These are phyloP conservation scores for Ormosia semicastrata DNA, from an alignment of 306 rosid species.

Conservation along the genomic window DNA sequence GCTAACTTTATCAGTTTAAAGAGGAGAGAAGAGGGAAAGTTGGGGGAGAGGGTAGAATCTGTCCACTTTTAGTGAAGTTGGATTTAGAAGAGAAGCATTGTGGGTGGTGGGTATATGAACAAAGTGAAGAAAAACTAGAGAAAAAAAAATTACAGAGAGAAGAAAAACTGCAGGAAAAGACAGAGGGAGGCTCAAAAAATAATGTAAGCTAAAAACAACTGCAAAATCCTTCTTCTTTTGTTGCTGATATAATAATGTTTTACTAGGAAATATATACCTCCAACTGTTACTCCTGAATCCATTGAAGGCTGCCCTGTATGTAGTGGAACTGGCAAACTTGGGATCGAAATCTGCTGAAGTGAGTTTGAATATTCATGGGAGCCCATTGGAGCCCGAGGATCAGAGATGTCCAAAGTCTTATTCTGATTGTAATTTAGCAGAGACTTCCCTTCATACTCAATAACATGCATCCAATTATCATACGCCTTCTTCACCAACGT, in stretches of 20 bases:
- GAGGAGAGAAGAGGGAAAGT: neutral
- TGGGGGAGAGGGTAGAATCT: neutral
- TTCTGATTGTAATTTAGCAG: slow-evolving; percentile 56
- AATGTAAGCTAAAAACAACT: neutral
- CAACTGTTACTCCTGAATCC: slow-evolving; percentile 46
- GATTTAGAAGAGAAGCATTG: neutral
- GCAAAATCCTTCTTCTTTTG: neutral
- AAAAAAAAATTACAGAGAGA: neutral
- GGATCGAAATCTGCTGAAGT: slow-evolving; percentile 51
- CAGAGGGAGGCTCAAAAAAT: neutral
- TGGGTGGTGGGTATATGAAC: neutral
- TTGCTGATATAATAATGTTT: slow-evolving; percentile 19
- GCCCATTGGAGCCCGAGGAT: slow-evolving; percentile 40
- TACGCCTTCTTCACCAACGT: slow-evolving; percentile 89
- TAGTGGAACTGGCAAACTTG: slow-evolving; percentile 47
- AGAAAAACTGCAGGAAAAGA: neutral
- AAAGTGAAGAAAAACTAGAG: neutral
- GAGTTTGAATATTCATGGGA: slow-evolving; percentile 56
- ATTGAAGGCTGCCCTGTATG: slow-evolving; percentile 48
- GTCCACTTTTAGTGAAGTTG: neutral
- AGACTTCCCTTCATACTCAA: slow-evolving; percentile 78
- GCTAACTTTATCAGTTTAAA: neutral
- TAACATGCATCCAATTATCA: slow-evolving; percentile 82
- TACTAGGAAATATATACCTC: slow-evolving; percentile 49
- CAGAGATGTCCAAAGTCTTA: slow-evolving; percentile 38